Base-by-base conservation (phyloP, 441 rosid species). In the Gossypium schwendimanii region DNA sequence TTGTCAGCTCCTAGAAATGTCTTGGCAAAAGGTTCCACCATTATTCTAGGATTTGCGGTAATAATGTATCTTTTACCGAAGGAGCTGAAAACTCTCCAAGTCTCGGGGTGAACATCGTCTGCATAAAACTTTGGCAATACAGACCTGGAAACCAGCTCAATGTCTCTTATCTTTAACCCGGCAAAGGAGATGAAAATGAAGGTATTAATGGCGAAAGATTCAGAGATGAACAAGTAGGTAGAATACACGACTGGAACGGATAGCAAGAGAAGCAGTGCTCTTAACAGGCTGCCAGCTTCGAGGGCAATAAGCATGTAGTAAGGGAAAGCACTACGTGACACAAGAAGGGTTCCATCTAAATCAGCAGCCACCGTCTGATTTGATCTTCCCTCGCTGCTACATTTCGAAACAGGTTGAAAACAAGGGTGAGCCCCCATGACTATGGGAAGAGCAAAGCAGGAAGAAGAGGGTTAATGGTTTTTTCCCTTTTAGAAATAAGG, bases 251-350 rank as follows among this genome's bases (percentile, higher is more conserved):
- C 84, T 0, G 98, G 98, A 28, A 84, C 86, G 2, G 97, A 86
- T 1, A 69, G 65, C 17, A 94, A 80, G 23, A 94, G 87, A 61
- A 92, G 5, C 6, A 90, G 73, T 0, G 91, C 97, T 28, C 98
- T 76, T 2, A 84, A n/a, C 0, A 92, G 68, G 76, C 98, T 92
- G 5, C 98, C 98, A 1, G 97, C 98, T 76, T 92, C 97, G 1
- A 92, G 86, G 7, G 98, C 98, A 24, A 94, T 76, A 9, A 94
- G 97, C 73, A 94, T 76, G 84, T 79, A 94, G 76, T 86, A 94
- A 21, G 98, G 97, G 41, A 94, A 94, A 18, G 98, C 87, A 53
- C 88, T 87, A 28, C 87, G 72, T 15, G 98, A 90, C 28, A 87
- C 76, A 0, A 94, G 93, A 67, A 94, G 82, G 0, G 98, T 92